Evolutionary conservation across 257 asterid genomes (phyloP), one percentile per base, ranked within the genome.

Genomic region (Solanum dulcamara): DNA sequence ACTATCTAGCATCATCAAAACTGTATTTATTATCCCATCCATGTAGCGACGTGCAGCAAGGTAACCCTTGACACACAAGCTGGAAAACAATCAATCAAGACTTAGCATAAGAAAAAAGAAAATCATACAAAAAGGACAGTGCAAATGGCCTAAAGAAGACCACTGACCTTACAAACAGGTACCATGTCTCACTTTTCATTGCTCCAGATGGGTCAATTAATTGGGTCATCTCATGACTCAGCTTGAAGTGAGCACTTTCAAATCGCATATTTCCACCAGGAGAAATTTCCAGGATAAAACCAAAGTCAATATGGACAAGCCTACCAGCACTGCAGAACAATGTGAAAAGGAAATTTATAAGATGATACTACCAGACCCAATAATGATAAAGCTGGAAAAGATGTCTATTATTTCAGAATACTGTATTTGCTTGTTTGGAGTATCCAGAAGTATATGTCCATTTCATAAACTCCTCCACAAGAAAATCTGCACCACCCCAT

Each of bases 141-240:
- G 80, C 32, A 48, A 50, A 13, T 46, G 46, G 37, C 55, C 18
- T 15, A 22, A n/a, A 28, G 32, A 83, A 64, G 71, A 57, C 26
- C 10, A 30, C 87, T 89, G 87, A 94, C 99, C 97, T 93, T 13
- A 97, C 98, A 60, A 95, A 97, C 81, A 86, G 96, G 93, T 89
- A 83, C 98, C 98, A 97, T 17, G 98, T 92, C 85, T 97, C 99
- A 55, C 99, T 92, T 88, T 95, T 97, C 99, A 95, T 97, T 85
- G 94, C 92, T 75, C 98, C 98, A 20, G 99, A 94, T 18, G 99
- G 99, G 88, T 97, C 99, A 17, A 97, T 95, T 88, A 97, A 81
- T 83, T 97, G 99, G 82, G 99, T 97, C 99, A 97, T 97, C 90
- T 97, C 99, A 50, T 97, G 99, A 86, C 99, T 97, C 84, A 97